Conservation (phyloP, 495 filamentous ascomycete species). For the Neurospora sublineolata region DNA sequence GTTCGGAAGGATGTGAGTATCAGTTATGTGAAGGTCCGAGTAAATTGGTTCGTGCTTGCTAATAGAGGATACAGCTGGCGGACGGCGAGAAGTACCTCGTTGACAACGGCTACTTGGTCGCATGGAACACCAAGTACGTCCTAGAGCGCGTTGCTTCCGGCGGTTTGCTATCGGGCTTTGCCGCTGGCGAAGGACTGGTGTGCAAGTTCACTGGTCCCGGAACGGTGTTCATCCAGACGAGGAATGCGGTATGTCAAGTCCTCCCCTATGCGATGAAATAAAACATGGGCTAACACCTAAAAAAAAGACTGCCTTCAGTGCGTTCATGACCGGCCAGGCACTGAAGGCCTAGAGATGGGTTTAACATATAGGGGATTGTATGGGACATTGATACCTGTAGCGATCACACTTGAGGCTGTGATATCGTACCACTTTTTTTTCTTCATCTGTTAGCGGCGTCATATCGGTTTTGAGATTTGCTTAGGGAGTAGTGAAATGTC, state of each 20-base stretch:
- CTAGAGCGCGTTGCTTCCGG: conserved; percentile 83
- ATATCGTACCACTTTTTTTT: neutral
- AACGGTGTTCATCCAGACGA: conserved; percentile 86
- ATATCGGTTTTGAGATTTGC: neutral
- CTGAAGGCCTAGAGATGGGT: neutral
- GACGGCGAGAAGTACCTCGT: conserved; percentile 79
- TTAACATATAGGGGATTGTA: neutral
- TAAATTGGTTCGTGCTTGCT: neutral
- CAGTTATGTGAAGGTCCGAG: neutral
- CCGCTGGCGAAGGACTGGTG: conserved; percentile 74
- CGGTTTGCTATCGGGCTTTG: conserved; percentile 70
- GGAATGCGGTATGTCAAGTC: conserved; percentile 54
- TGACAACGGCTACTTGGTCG: conserved; percentile 92
- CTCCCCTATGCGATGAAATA: neutral
- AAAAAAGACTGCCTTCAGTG: conserved; percentile 33
- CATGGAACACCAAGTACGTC: conserved; percentile 92
- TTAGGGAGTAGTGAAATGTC: neutral
- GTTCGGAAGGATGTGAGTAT: conserved; percentile 81
- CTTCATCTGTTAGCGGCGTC: neutral
- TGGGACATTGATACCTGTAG: neutral
- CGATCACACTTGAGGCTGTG: neutral
- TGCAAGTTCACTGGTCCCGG: conserved; percentile 92
- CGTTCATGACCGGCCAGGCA: conserved; percentile 34
- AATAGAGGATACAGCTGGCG: conserved; percentile 39
- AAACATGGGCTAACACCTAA: conserved; percentile 4